Base-by-base conservation (phyloP, 2,329 filamentous ascomycete species). In the Penicillium olsonii region DNA sequence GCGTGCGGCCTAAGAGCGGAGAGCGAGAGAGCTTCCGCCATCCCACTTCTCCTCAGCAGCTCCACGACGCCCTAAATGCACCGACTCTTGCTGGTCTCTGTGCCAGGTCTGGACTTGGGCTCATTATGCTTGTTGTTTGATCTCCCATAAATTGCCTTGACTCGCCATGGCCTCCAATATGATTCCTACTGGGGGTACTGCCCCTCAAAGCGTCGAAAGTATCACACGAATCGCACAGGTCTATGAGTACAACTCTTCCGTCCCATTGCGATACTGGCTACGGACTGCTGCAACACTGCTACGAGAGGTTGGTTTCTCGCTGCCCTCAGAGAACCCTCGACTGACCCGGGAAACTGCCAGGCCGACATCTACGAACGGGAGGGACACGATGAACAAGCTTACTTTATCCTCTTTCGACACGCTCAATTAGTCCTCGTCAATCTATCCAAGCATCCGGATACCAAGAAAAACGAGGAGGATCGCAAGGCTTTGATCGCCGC, bases 351-450 rank as follows among this genome's bases (percentile, higher is more conserved):
- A 14, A 31, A 31, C 6, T 31, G 12, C 29, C 64, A 96, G 89
- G 92, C 90, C 17, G 80, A 84, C 43, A 90, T 92, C 61, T 96
- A 96, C 67, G 81, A 94, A 63, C 81, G 82, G 35, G 92, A 97
- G 70, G 87, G 87, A 63, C 92, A 96, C 71, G 84, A 90, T 56
- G 84, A 91, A 61, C 87, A 94, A 65, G 89, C 92, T 4, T 99
- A 95, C 69, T 81, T 96, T 46, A 84, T 97, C 51, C 82, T 95
- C n/a, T 90, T 94, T 67, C 85, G 94, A 60, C 91, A 95, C 72
- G 90, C 90, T 9, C 81, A 87, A 45, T 84, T 99, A n/a, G 83
- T 96, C 19, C 76, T 96, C 22, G 82, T 90, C 6, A 81, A 87
- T 45, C 78, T 99, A 8, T 79, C 83, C 0, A 80, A 76, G 1